Evolutionary conservation across 2,329 filamentous ascomycete genomes (phyloP), one percentile per base, ranked within the genome.

Genomic region (Xylaria sp.): DNA sequence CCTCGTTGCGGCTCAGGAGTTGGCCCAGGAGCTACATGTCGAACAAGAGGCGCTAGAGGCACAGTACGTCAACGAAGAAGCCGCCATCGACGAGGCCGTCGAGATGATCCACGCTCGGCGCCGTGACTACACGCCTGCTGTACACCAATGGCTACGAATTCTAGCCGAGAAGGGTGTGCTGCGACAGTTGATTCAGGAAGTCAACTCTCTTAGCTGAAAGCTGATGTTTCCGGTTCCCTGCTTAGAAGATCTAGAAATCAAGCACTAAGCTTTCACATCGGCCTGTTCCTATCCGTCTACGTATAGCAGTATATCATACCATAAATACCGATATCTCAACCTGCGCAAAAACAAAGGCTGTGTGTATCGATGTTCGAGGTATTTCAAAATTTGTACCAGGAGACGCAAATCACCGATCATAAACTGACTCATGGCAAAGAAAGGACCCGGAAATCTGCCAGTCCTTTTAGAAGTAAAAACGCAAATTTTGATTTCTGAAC

Each of bases 71-170:
- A 81, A 82, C n/a, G 88, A 90, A 74, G 72, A 83, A 40, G 77
- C 79, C 5, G 53, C 65, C 0, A 63, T 72, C 47, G 81, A 80
- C 1, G 83, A 84, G 13, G 86, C 88, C 66, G 82, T 86, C 25
- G 79, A 83, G 54, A 84, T 85, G 55, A 87, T 89, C 3, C 80
- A 81, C 25, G 84, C 85, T 32, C 82, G 89, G 2, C 86, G 87
- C 74, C 86, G 88, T 75, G 92, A 97, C 75, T 92, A 92, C 75
- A 90, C 88, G 0, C 88, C 89, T 0, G 87, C 89, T 0, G 84
- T 95, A 25, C 88, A 92, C 73, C 83, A 80, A 44, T 95, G 92
- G 90, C 79, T 94, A 53, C 85, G 86, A 71, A 87, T 87, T 69
- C 84, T 97, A 66, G 91, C 91, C 0, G 88, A 90, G 68, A 90